phyloP scores from a whole-genome alignment of 2,329 filamentous ascomycete genomes.

The Alternaria metachromatica region DNA sequence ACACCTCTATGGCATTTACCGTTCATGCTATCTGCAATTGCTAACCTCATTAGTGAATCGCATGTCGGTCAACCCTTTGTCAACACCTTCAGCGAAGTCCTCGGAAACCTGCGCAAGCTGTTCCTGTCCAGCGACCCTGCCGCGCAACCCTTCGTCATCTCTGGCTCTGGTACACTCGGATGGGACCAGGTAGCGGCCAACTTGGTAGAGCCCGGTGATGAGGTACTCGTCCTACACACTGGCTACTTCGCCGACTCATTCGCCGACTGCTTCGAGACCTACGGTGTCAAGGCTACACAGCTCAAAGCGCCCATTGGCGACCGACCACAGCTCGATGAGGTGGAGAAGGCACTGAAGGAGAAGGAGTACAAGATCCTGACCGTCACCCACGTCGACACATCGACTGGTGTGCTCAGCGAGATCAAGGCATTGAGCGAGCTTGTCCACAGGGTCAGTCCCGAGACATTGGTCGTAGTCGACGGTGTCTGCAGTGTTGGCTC shows the following conservation, averaged over 20 bases:
- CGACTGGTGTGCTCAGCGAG: conserved; percentile 92
- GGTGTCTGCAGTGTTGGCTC: conserved; percentile 96
- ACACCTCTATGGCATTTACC: neutral
- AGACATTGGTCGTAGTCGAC: conserved; percentile 91
- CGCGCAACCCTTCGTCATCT: conserved; percentile 90
- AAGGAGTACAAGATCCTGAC: conserved; percentile 95
- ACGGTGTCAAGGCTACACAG: conserved; percentile 89
- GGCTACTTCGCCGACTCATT: conserved; percentile 98
- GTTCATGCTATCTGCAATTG: neutral
- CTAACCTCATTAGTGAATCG: conserved; percentile 71
- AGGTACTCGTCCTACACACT: conserved; percentile 90
- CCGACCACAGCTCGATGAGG: conserved; percentile 82
- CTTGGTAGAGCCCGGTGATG: conserved; percentile 84
- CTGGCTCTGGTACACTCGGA: conserved; percentile 91
- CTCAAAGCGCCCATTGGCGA: conserved; percentile 88
- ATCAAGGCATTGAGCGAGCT: conserved; percentile 83
- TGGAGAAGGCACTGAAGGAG: conserved; percentile 86
- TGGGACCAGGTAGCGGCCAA: conserved; percentile 98
- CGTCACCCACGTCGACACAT: conserved; percentile 96
- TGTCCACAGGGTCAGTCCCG: conserved; percentile 84
- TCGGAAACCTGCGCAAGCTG: conserved; percentile 86
- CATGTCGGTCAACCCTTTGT: conserved; percentile 92
- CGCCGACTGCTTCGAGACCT: conserved; percentile 87
- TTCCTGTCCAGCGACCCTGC: conserved; percentile 86
- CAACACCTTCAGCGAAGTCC: conserved; percentile 85